Evolutionary conservation across 2,329 filamentous ascomycete species (phyloP), one percentile per base, ranked within the genome.

Genomic region (Aspergillus sp.): DNA sequence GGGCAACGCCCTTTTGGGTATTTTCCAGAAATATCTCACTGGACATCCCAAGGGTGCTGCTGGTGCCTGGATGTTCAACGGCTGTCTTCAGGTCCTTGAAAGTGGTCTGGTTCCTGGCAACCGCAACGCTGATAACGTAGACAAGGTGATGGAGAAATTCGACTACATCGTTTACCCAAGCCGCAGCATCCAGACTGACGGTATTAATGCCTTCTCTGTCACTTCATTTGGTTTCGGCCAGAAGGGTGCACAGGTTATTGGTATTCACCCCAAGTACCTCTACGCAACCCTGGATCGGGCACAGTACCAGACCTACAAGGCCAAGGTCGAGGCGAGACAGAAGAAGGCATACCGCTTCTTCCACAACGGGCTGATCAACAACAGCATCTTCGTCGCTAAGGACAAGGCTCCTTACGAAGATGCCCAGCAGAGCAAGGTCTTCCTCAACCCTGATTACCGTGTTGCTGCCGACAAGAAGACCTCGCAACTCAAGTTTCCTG

Each of bases 41-140:
- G 95, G 95, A 78, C 95, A 99, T 77, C 95, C 95, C 72, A 99
- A 99, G 88, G 95, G 95, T 88, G 94, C 95, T 71, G 95, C 95
- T 62, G 95, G 95, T 83, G 95, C 94, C 52, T 99, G 95, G 93
- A 99, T 99, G 95, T 88, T 99, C 86, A 99, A 99, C 83, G 95
- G 95, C 67, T 95, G 91, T 77, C 82, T 99, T 76, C 95, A 99
- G 78, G 92, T 97, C 49, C 86, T 99, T 70, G 96, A 98, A 83
- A 89, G 86, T 54, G 95, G 95, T 73, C 83, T 99, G 53, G 94
- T 99, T 23, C 95, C 95, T 13, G 95, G 95, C 62, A 99, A 99
- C 82, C 90, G 93, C 72, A 99, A 99, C 71, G 95, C 95, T 54
- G 95, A 99, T 82, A 99, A 99, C 68, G 88, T 99, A 58, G 95